Evolutionary conservation across 108 stramenopile genomes (phyloP).

Genomic region (Skeletonema marinoi): DNA sequence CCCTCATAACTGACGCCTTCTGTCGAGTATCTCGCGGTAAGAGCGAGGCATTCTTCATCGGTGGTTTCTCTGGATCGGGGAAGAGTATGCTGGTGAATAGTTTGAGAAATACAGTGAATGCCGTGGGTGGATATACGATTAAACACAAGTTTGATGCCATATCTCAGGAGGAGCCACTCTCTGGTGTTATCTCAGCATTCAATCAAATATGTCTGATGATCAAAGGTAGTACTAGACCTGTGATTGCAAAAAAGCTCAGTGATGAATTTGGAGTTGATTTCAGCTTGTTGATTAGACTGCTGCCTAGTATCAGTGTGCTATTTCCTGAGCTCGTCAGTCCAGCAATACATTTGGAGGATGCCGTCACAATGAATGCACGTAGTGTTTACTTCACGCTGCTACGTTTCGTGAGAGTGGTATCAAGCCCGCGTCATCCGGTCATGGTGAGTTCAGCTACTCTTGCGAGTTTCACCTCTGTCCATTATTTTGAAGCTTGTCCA

Average conservation of each 20-base stretch:
- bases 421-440: slow-evolving; percentile 16
- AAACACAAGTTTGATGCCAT: slow-evolving; percentile 26
- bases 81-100: slow-evolving; percentile 21
- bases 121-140: slow-evolving; percentile 22
- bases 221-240: not conserved
- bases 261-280: slow-evolving; percentile 17
- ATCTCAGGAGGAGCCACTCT: slow-evolving; percentile 16
- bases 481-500: too few relatives aligned
- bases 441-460: not conserved
- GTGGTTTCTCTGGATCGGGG: slow-evolving; percentile 34
- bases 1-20: slow-evolving; percentile 31
- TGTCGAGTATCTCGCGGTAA: slow-evolving; percentile 19
- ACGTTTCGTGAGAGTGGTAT: slow-evolving; percentile 33
- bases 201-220: slow-evolving; percentile 31
- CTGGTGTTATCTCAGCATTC: slow-evolving; percentile 23
- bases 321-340: slow-evolving; percentile 1
- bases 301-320: slow-evolving; percentile 21
- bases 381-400: slow-evolving; percentile 25
- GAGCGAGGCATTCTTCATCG: slow-evolving; percentile 30
- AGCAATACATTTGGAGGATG: not conserved
- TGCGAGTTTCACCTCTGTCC: too few relatives aligned
- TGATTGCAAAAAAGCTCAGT: slow-evolving; percentile 6
- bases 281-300: slow-evolving; percentile 4
- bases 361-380: slow-evolving; percentile 4
- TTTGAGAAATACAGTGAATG: slow-evolving; percentile 8